Base-by-base conservation (phyloP, 495 filamentous ascomycete species). In the Melanomma pulvis-pyrius region DNA sequence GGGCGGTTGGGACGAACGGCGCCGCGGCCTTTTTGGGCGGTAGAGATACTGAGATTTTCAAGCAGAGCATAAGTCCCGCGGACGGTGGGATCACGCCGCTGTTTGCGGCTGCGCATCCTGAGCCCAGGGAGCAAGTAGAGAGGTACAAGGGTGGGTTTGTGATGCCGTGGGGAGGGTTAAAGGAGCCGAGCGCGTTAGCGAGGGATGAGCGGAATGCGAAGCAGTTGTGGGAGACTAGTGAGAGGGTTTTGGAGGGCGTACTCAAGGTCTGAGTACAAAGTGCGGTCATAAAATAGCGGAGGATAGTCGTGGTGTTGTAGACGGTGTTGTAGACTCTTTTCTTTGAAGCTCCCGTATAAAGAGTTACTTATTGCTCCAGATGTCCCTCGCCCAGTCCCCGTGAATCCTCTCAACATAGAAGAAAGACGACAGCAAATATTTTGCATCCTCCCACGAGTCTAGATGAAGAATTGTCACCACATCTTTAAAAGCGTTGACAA, bases 51-150 rank as follows among this genome's bases (percentile, higher is more conserved):
- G 57, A 28, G 4, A 17, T 50, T 11, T 29, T 29, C 13, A 55
- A 55, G 4, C 8, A 21, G 1, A 41, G 24, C 8, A 26, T 60
- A 5, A 44, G 54, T 36, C 53, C 59, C 17, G 44, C 44, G 22
- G 32, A 71, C 29, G 69, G 69, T 1, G 64, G 60, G 6, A 50
- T 68, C 4, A 68, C 65, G 47, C 44, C 52, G 22, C 39, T 71
- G n/a, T 71, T 56, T 59, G 69, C 60, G 2, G 69, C 69, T 15
- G 58, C 65, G 12, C 65, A 61, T 22, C n/a, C 44, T 21, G 69
- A 63, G 48, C 59, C 68, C 0, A 58, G 61, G 48, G 51, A 55
- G 26, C 25, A 65, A 25, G 56, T 19, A 47, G 61, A 56, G 5
- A 57, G 26, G 55, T 71, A 65, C 32, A 59, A 53, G 54, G 69